phyloP scores from a whole-genome alignment of 768 basidiomycete species.

The Cyclocybe cylindracea region DNA sequence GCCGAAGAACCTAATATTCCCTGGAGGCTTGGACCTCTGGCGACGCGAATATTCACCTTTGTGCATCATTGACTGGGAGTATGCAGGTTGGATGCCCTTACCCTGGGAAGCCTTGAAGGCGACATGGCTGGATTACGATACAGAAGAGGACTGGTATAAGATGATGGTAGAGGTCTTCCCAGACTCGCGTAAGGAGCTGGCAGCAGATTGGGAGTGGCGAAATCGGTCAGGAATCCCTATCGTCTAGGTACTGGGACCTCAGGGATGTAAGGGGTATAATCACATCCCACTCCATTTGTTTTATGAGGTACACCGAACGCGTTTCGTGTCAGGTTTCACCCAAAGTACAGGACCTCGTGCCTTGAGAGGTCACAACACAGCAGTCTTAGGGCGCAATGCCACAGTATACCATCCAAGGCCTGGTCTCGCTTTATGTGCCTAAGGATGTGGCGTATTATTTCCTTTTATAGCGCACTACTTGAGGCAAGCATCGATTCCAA shows the following conservation, averaged over 20 bases:
- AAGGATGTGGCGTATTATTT: too few species aligned
- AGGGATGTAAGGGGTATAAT: too few species aligned
- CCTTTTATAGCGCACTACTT: too few species aligned
- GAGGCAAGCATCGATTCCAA: too few species aligned
- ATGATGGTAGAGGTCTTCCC: neutral
- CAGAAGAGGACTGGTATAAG: neutral
- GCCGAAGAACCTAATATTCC: constrained; percentile 6
- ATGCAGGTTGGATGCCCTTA: constrained; percentile 4
- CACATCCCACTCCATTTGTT: too few species aligned
- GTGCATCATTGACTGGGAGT: constrained; percentile 7
- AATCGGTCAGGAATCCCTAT: neutral
- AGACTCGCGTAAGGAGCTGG: neutral
- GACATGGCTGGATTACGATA: neutral
- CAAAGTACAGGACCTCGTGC: too few species aligned
- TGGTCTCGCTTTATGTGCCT: too few species aligned
- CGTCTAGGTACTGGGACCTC: neutral
- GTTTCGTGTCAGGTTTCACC: too few species aligned
- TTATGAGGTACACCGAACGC: too few species aligned
- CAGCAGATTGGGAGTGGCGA: neutral
- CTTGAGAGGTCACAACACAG: too few species aligned
- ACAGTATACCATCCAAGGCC: too few species aligned
- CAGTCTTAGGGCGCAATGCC: too few species aligned
- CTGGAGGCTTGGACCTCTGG: constrained; percentile 3
- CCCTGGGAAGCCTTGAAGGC: constrained; percentile 3
- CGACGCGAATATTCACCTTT: neutral